Percentiles rank a stretch among this genome's conserved stretches.
Conservation (phyloP, 2,329 filamentous ascomycete species). For the Atkinsonella texensis region DNA sequence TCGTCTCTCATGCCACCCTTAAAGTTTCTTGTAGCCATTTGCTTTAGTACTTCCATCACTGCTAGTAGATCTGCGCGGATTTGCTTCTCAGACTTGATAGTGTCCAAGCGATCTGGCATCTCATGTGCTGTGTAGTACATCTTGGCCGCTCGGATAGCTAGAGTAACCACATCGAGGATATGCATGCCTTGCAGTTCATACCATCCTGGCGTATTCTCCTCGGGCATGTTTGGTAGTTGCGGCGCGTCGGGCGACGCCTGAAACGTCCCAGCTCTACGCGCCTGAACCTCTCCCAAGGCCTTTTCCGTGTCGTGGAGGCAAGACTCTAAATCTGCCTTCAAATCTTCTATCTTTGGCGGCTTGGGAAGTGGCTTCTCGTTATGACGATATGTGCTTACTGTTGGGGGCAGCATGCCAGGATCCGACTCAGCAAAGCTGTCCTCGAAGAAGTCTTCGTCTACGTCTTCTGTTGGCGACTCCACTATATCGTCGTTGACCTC, state of each 20-base stretch:
- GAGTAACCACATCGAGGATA: conserved; percentile 80
- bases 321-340: conserved; percentile 56
- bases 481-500: conserved; percentile 18
- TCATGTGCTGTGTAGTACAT: conserved; percentile 94
- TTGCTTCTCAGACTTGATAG: conserved; percentile 77
- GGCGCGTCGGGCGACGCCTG: conserved; percentile 16
- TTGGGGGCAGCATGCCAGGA: conserved; percentile 82
- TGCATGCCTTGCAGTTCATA: conserved; percentile 85
- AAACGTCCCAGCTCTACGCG: conserved; percentile 22
- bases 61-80: conserved; percentile 74
- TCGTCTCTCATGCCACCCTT: conserved; percentile 66
- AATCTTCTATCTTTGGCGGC: conserved; percentile 68
- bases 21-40: conserved; percentile 82
- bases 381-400: conserved; percentile 88
- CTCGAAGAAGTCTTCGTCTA: conserved; percentile 36
- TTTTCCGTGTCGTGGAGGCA: conserved; percentile 58
- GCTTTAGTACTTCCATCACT: conserved; percentile 83
- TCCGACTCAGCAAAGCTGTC: conserved; percentile 52
- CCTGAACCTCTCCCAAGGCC: conserved; percentile 49
- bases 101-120: conserved; percentile 69
- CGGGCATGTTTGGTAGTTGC: conserved; percentile 27
- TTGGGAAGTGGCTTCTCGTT: conserved; percentile 71
- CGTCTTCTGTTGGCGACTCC: conserved; percentile 36
- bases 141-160: conserved; percentile 92
- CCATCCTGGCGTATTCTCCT: conserved; percentile 50